These are phyloP conservation scores for Talaromyces islandicus DNA, from an alignment of 2,329 filamentous ascomycete species.

Conservation along the genomic window DNA sequence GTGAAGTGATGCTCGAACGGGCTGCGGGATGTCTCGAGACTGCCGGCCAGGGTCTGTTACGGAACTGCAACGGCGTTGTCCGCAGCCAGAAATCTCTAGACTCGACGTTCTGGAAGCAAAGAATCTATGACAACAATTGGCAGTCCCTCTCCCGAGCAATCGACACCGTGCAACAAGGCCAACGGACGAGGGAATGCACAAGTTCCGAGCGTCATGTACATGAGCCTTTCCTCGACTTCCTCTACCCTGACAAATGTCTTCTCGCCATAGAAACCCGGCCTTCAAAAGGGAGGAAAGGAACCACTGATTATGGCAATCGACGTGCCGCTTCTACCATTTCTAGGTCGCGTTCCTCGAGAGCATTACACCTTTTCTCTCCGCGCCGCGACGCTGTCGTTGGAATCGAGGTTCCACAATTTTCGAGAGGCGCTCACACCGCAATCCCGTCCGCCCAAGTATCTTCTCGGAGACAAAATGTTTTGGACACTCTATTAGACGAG, in stretches of 20 bases:
- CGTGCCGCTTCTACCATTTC: slow-evolving; percentile 15
- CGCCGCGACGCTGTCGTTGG: background rate
- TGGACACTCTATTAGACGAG: background rate
- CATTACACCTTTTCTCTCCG: background rate
- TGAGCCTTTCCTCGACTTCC: slow-evolving; percentile 31
- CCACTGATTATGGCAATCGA: slow-evolving; percentile 22
- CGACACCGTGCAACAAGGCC: slow-evolving; percentile 15
- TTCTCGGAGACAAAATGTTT: background rate
- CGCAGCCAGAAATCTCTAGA: slow-evolving; percentile 30
- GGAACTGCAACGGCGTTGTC: slow-evolving; percentile 33
- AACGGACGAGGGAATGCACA: slow-evolving; percentile 10
- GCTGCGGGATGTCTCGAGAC: slow-evolving; percentile 45
- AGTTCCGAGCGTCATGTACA: slow-evolving; percentile 15
- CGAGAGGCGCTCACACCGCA: slow-evolving; percentile 1
- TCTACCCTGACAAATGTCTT: slow-evolving; percentile 31
- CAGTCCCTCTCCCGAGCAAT: slow-evolving; percentile 25
- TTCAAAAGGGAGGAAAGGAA: slow-evolving; percentile 16
- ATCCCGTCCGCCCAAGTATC: background rate
- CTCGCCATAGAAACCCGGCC: slow-evolving; percentile 17
- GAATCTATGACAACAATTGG: slow-evolving; percentile 24
- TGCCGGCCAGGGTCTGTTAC: slow-evolving; percentile 42
- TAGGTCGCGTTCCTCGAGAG: slow-evolving; percentile 11
- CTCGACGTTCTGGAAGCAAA: slow-evolving; percentile 31
- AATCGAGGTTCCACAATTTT: background rate
- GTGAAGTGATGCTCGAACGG: slow-evolving; percentile 47